phyloP scores from a whole-genome alignment of 2,329 filamentous ascomycete genomes.

The Sordariomycetes sp. region DNA sequence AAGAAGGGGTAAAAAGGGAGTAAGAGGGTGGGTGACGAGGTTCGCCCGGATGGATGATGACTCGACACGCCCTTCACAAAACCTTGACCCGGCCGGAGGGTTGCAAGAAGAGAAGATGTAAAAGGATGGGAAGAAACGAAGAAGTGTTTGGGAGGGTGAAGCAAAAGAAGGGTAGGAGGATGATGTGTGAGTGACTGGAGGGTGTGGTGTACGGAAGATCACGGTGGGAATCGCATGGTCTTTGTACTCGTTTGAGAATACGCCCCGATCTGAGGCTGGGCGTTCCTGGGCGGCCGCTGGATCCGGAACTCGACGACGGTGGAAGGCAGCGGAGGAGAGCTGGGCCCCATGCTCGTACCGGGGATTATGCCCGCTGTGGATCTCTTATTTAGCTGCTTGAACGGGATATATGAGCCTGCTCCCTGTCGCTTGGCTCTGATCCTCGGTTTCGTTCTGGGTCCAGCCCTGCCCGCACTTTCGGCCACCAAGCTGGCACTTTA shows the following conservation, averaged over 20 bases:
- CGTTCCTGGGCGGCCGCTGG: not conserved
- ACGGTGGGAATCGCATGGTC: not conserved
- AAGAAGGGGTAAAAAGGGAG: not conserved
- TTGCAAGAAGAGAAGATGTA: not conserved
- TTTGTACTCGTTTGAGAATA: conserved; percentile 5
- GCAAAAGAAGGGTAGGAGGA: conserved; percentile 3
- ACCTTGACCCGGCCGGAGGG: not conserved
- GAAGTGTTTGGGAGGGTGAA: conserved; percentile 9
- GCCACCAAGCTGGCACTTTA: not conserved
- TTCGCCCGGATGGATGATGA: not conserved
- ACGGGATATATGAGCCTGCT: not conserved
- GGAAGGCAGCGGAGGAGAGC: not conserved
- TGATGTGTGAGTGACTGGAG: conserved; percentile 1
- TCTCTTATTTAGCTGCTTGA: not conserved
- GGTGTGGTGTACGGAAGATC: not conserved
- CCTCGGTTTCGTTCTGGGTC: not conserved
- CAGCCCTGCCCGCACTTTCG: not conserved
- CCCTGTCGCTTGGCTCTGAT: not conserved
- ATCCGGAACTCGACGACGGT: not conserved
- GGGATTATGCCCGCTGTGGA: not conserved
- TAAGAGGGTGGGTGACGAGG: not conserved
- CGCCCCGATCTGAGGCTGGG: not conserved
- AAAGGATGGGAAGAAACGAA: not conserved
- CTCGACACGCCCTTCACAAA: not conserved
- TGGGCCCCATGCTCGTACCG: not conserved